Percentiles rank a stretch among this genome's conserved stretches.
phyloP scores from a whole-genome alignment of 768 basidiomycete genomes.

The Stropharia rugosoannulata region DNA sequence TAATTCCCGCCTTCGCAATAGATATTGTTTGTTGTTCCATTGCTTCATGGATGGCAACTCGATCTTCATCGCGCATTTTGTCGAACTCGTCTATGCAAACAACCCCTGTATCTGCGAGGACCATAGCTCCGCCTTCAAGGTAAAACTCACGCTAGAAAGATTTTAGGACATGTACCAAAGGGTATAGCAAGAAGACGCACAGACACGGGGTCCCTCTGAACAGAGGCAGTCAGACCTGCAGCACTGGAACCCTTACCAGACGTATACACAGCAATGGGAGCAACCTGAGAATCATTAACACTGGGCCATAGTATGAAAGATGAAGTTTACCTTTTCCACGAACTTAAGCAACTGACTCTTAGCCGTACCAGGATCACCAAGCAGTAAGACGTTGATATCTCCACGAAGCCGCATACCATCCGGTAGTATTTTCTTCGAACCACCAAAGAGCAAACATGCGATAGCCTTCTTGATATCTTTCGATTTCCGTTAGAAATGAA shows the following conservation, averaged over 20 bases:
- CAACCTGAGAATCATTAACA: conserved; percentile 54
- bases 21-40: conserved; percentile 99
- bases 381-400: conserved; percentile 94
- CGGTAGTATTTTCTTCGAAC: conserved; percentile 94
- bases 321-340: conserved; percentile 77
- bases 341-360: conserved; percentile 98
- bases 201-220: conserved; percentile 90
- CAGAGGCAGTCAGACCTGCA: conserved; percentile 96
- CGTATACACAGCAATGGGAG: conserved; percentile 97
- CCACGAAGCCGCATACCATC: conserved; percentile 97
- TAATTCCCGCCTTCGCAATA: conserved; percentile 98
- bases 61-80: conserved; percentile 99
- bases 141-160: conserved; percentile 87
- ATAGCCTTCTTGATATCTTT: conserved; percentile 98
- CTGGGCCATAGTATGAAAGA: not conserved
- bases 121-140: conserved; percentile 99
- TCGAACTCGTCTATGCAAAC: conserved; percentile 99
- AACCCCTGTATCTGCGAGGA: conserved; percentile 95
- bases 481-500: conserved; percentile 5
- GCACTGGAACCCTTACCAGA: conserved; percentile 98
- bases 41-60: conserved; percentile 98
- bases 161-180: conserved; percentile 4
- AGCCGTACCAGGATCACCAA: conserved; percentile 98
- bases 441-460: conserved; percentile 93
- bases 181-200: conserved; percentile 42